A percentile compares a stretch with the other conserved stretches of the same genome.
phyloP scores from a whole-genome alignment of 2,329 filamentous ascomycete species.

The Aspergillus sp. region DNA sequence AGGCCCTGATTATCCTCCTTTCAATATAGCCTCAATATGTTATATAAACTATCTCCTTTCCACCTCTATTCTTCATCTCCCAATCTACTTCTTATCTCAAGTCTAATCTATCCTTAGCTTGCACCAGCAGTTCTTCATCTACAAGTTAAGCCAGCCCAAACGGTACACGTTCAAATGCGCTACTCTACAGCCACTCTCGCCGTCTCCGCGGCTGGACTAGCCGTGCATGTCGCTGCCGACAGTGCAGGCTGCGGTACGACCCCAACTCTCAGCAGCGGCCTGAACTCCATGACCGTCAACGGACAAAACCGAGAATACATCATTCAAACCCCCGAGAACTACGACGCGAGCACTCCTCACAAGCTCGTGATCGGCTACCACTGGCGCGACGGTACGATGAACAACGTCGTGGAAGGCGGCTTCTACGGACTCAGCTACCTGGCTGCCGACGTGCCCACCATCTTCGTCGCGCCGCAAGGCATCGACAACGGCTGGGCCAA shows the following conservation, averaged over 20 bases:
- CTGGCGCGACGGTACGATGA: constrained; percentile 6
- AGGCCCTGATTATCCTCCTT: too few species aligned
- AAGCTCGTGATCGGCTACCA: constrained; percentile 4
- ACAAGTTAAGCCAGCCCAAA: too few species aligned
- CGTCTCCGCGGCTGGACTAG: background rate
- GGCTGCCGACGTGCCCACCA: constrained; percentile 34
- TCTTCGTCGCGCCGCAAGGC: constrained; percentile 47
- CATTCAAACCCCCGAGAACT: constrained; percentile 1
- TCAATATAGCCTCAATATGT: too few species aligned
- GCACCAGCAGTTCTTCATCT: too few species aligned
- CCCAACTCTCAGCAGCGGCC: background rate
- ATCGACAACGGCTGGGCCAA: constrained; percentile 46
- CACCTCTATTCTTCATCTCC: too few species aligned
- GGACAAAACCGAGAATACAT: constrained; percentile 5
- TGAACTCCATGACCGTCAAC: constrained; percentile 9
- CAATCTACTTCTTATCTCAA: too few species aligned
- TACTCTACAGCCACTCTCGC: background rate
- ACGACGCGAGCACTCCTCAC: constrained; percentile 1
- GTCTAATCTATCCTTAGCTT: too few species aligned
- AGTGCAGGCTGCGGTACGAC: constrained; percentile 10
- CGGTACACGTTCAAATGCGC: background rate
- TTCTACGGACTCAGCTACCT: constrained; percentile 42
- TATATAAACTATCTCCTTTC: too few species aligned
- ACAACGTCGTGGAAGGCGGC: constrained; percentile 3
- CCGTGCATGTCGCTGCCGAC: background rate